Evolutionary conservation across 2,329 filamentous ascomycete species (phyloP), one percentile per base, ranked within the genome.

Genomic region (Epichloe aotearoae): DNA sequence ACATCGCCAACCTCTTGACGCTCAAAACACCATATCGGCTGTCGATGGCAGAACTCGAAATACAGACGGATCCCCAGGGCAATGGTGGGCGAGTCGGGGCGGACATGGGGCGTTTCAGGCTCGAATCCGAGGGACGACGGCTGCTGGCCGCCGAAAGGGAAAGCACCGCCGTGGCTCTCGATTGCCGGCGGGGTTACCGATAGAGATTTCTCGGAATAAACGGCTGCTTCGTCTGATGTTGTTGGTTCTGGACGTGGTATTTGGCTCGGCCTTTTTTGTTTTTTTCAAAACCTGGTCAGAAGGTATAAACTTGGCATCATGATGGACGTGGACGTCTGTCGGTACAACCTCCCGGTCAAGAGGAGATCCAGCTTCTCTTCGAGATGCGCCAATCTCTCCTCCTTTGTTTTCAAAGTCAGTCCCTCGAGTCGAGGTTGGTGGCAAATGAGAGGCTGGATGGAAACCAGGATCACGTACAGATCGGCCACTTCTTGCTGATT

Each of bases 361-460:
- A 76, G 64, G 52, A 71, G 68, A 60, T 76, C 72, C 45, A 76
- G 66, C 58, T 76, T 76, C 60, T 75, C 72, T 61, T 76, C 73
- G 40, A 76, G 56, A 47, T 71, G 69, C 14, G 72, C 72, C n/a
- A 76, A 62, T 55, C 73, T 66, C 58, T 76, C 73, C 55, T 73
- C 72, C 73, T 76, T 14, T 14, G 15, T 55, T 20, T 2, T 5
- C 23, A 26, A 3, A 33, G 40, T 49, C 30, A 34, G 19, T 52
- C 8, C 8, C 30, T 30, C 30, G 10, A 11, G 30, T 10, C 8
- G 30, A 26, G 23, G 6, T 26, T 1, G 23, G 23, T 2, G 30
- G 1, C 30, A 30, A 30, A 30, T 11, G 30, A 30, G 8, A 8
- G 6, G 2, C 17, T 5, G 11, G 3, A 15, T 15, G 3, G 3